Evolutionary conservation across 352 stramenopile species (phyloP), one percentile per base, ranked within the genome.

Genomic region (Chrysophaeum taylorii): DNA sequence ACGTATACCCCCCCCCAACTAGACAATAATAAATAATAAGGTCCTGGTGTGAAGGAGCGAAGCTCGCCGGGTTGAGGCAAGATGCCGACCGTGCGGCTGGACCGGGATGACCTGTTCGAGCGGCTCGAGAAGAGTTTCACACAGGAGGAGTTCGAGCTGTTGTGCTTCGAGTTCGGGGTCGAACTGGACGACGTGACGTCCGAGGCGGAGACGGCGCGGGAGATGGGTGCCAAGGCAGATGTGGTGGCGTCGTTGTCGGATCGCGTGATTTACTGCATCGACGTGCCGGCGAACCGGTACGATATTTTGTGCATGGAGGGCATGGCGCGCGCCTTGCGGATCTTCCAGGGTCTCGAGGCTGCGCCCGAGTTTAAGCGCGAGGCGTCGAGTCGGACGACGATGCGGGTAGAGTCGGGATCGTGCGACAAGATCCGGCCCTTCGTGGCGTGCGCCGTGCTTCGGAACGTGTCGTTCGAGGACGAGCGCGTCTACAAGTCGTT

Each of bases 131-230:
- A 96, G 79, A 90, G 80, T 54, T 99, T 96, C 86, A 98, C 94
- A 61, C 91, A 93, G 53, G 87, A 98, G 69, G 94, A 98, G 78
- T 99, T 99, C 81, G 94, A 99, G 75, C 87, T 98, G 71, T 85
- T 99, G 25, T 99, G 94, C 83, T 99, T 99, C 80, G 94, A 99
- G 84, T 99, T 99, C 77, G 96, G 96, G 68, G 97, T 99, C 70
- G 95, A 99, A 78, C 81, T 99, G 70, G 90, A 96, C 72, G 90
- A 96, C 73, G 86, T 96, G 43, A 92, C 88, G 15, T 89, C 83
- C 2, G 88, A 95, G 73, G 78, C 76, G 16, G 80, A 89, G 69
- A 81, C 88, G 73, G 82, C 81, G 42, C 74, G 79, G 42, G 89
- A 89, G 64, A 90, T 82, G 75, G 85, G 90, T 73, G 85, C 92